Conservation (phyloP, 805 yeast species). For the Wickerhamiella domercqiae region DNA sequence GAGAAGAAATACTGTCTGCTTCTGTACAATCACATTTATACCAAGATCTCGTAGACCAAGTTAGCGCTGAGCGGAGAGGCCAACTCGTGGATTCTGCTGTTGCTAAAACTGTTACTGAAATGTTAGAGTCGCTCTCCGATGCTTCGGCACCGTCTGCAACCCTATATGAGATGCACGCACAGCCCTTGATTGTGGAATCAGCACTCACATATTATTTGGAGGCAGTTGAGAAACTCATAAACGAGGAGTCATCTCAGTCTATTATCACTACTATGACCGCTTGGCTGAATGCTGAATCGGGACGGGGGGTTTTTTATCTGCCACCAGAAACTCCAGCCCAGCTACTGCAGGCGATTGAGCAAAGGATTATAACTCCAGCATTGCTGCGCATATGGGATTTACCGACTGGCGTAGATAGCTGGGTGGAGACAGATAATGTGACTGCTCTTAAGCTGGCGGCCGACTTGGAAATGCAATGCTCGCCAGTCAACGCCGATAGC, state of each 20-base stretch:
- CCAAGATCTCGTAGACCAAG: slow-evolving; percentile 2
- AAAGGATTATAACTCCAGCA: slow-evolving; percentile 5
- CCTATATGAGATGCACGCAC: slow-evolving; percentile 10
- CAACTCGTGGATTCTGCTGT: slow-evolving; percentile 6
- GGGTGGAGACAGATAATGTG: slow-evolving; percentile 8
- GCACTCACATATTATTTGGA: slow-evolving; percentile 5
- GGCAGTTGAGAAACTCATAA: not conserved
- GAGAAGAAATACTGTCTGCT: slow-evolving; percentile 8
- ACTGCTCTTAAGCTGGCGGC: slow-evolving; percentile 11
- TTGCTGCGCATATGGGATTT: slow-evolving; percentile 6
- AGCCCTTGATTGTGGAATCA: slow-evolving; percentile 4
- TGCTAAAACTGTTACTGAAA: slow-evolving; percentile 5
- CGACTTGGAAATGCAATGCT: slow-evolving; percentile 7
- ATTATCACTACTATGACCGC: slow-evolving; percentile 1
- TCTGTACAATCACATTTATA: slow-evolving; percentile 4
- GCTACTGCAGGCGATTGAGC: slow-evolving; percentile 5
- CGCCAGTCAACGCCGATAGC: not conserved
- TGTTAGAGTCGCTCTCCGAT: slow-evolving; percentile 11
- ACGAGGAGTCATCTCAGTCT: not conserved
- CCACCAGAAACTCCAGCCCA: slow-evolving; percentile 9
- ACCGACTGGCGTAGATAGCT: slow-evolving; percentile 10
- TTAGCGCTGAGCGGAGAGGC: slow-evolving; percentile 10
- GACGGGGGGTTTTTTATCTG: slow-evolving; percentile 7
- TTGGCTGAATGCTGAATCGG: slow-evolving; percentile 11
- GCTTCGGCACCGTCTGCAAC: slow-evolving; percentile 9